Evolutionary conservation across 2,329 filamentous ascomycete genomes (phyloP).

Genomic region (Simplicillium aogashimaense): DNA sequence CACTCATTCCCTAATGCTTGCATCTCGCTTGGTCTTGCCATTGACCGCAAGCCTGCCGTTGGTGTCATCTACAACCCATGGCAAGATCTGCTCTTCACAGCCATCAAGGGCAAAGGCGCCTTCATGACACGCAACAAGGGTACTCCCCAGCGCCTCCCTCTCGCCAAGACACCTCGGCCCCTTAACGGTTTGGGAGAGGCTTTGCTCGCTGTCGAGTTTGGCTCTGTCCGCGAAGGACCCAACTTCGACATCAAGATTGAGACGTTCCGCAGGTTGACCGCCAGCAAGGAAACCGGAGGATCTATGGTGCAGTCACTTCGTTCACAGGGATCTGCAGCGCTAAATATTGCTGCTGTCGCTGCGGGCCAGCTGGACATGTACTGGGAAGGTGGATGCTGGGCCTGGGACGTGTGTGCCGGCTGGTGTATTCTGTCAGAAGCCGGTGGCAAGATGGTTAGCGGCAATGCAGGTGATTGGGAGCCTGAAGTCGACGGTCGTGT

Average conservation of each 20-base stretch:
- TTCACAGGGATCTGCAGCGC: conserved; percentile 61
- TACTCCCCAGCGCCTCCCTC: conserved; percentile 26
- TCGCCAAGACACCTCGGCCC: conserved; percentile 38
- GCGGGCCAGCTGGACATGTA: conserved; percentile 63
- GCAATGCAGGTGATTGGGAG: conserved; percentile 66
- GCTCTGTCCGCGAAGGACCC: conserved; percentile 53
- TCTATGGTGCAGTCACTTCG: conserved; percentile 69
- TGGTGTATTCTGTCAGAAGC: conserved; percentile 70
- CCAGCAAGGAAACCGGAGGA: conserved; percentile 50
- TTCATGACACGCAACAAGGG: conserved; percentile 40
- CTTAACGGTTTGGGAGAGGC: conserved; percentile 51
- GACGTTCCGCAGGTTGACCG: conserved; percentile 53
- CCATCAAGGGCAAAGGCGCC: conserved; percentile 56
- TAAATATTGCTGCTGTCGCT: conserved; percentile 66
- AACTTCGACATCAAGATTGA: conserved; percentile 63
- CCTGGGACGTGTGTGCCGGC: conserved; percentile 76
- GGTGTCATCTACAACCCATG: conserved; percentile 78
- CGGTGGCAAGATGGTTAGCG: conserved; percentile 61
- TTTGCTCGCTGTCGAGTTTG: conserved; percentile 67
- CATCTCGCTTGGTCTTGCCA: conserved; percentile 64
- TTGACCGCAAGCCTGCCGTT: conserved; percentile 51
- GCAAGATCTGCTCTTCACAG: conserved; percentile 58
- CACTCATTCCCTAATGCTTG: conserved; percentile 66
- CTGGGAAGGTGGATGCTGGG: conserved; percentile 79
- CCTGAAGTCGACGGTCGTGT: conserved; percentile 46